Percentiles rank a stretch among this genome's conserved stretches.
phyloP scores from a whole-genome alignment of 805 yeast genomes.

The Myxozyma sirexii region DNA sequence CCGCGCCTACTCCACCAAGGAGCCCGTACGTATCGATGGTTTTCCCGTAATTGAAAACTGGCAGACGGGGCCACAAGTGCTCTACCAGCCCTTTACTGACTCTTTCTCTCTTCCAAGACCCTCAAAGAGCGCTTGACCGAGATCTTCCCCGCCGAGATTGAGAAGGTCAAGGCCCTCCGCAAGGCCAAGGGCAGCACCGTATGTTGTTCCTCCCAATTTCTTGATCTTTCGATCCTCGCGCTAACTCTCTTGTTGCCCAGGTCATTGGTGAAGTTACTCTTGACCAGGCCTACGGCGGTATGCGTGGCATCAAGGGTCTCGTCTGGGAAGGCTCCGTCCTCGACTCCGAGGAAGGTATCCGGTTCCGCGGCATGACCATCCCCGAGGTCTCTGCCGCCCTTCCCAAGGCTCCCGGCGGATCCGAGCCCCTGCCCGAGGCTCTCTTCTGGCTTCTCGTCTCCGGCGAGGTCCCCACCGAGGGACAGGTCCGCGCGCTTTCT shows the following conservation, averaged over 20 bases:
- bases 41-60: not conserved
- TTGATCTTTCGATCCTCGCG: not conserved
- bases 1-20: conserved; percentile 37
- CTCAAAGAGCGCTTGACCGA: conserved; percentile 94
- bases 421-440: conserved; percentile 66
- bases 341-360: conserved; percentile 83
- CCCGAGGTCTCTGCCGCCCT: conserved; percentile 74
- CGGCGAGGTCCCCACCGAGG: conserved; percentile 77
- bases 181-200: conserved; percentile 81
- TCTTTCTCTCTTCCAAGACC: conserved; percentile 47
- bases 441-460: conserved; percentile 79
- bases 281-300: conserved; percentile 88
- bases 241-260: conserved; percentile 31
- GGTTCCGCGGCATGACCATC: conserved; percentile 82
- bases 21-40: conserved; percentile 33
- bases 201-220: conserved; percentile 40
- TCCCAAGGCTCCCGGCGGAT: conserved; percentile 70
- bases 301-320: conserved; percentile 83
- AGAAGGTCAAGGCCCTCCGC: conserved; percentile 85
- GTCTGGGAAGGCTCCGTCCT: conserved; percentile 89
- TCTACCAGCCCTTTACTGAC: too few relatives aligned
- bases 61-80: too few relatives aligned
- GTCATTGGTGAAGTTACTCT: conserved; percentile 71
- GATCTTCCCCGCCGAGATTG: conserved; percentile 86
- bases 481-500: conserved; percentile 70